Percentiles rank a stretch among this genome's conserved stretches.
Conservation (phyloP, 208 protist genomes). For the Endotrypanum monterogeii region DNA sequence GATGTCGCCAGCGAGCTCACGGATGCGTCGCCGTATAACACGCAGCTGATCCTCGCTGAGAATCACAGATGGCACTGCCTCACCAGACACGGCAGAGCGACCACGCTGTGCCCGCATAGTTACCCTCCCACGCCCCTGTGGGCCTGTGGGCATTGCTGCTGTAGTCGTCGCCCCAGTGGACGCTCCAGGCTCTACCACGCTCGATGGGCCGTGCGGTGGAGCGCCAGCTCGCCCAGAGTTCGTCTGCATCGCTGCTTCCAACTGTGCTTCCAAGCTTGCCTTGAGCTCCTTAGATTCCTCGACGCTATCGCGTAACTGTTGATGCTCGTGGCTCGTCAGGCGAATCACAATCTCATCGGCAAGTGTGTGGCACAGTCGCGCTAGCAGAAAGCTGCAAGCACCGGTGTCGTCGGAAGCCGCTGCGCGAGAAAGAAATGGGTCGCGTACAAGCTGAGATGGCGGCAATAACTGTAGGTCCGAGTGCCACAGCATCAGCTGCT, state of each 20-base stretch:
- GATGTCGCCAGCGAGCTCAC: constrained; percentile 49
- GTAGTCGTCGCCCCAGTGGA: neutral
- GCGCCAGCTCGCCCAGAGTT: neutral
- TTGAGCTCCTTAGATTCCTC: constrained; percentile 39
- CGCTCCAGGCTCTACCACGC: neutral
- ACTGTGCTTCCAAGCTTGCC: constrained; percentile 34
- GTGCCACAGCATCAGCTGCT: constrained; percentile 65
- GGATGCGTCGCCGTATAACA: constrained; percentile 53
- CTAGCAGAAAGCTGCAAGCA: constrained; percentile 61
- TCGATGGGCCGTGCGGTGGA: neutral
- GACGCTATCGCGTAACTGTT: constrained; percentile 47
- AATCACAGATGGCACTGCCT: neutral
- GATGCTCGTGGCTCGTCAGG: constrained; percentile 50
- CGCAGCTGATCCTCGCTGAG: constrained; percentile 47
- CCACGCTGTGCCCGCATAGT: neutral
- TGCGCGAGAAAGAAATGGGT: constrained; percentile 53
- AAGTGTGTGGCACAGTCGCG: constrained; percentile 60
- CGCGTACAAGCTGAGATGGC: constrained; percentile 73
- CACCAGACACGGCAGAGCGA: neutral
- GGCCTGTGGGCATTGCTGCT: neutral
- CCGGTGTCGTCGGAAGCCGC: constrained; percentile 54
- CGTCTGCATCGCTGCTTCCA: constrained; percentile 18
- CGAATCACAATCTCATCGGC: constrained; percentile 54
- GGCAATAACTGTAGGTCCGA: constrained; percentile 48
- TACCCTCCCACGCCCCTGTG: neutral